Evolutionary conservation across 1,284 basidiomycete genomes (phyloP).

Genomic region (Lentinus polychrous): DNA sequence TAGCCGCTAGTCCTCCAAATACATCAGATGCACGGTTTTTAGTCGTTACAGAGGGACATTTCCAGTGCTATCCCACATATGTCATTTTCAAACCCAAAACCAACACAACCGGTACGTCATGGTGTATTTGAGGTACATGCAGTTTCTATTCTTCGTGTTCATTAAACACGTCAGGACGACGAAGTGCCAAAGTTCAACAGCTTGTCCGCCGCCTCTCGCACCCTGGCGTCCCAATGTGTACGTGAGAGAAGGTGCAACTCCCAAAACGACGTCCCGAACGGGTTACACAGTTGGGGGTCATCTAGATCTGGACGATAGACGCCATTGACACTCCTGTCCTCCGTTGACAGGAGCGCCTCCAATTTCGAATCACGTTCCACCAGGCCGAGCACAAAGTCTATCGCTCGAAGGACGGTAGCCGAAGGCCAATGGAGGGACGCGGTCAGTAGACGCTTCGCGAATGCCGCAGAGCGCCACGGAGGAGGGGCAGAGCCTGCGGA

Average conservation of each 20-base stretch:
- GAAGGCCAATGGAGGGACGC: conserved; percentile 80
- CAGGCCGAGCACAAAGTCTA: conserved; percentile 70
- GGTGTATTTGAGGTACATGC: too few relatives aligned
- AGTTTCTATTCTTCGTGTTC: too few relatives aligned
- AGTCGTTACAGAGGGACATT: too few relatives aligned
- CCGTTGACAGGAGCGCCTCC: conserved; percentile 78
- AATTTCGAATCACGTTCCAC: conserved; percentile 75
- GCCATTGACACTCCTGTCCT: conserved; percentile 79
- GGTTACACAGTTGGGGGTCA: conserved; percentile 78
- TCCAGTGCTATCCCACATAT: too few relatives aligned
- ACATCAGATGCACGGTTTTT: too few relatives aligned
- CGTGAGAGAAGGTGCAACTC: conserved; percentile 55
- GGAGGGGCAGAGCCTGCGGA: conserved; percentile 48
- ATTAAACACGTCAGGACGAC: neutral
- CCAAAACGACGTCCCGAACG: conserved; percentile 67
- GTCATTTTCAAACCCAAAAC: too few relatives aligned
- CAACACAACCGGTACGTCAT: too few relatives aligned
- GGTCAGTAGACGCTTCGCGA: conserved; percentile 83
- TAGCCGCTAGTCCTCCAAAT: too few relatives aligned
- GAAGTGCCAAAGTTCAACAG: conserved; percentile 8
- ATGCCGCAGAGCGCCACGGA: conserved; percentile 81
- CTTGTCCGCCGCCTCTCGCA: conserved; percentile 36
- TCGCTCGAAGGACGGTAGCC: conserved; percentile 50
- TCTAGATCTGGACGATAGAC: conserved; percentile 78
- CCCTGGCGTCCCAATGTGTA: conserved; percentile 55